Evolutionary conservation across 768 basidiomycete species (phyloP), one percentile per base, ranked within the genome.

Genomic region (Pleurotus giganteus): DNA sequence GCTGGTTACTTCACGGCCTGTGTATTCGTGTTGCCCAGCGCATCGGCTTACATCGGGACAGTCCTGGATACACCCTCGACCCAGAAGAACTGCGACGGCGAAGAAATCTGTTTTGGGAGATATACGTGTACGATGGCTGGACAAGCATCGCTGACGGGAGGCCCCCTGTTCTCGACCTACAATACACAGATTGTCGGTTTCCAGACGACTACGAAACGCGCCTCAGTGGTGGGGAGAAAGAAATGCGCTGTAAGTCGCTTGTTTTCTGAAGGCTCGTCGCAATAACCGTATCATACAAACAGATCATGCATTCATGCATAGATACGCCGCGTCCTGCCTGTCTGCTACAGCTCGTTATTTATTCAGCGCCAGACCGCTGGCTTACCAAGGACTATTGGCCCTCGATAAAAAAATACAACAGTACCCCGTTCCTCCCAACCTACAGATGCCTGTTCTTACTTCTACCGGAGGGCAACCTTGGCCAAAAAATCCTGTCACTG

Each of bases 41-140:
- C 50, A 80, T 81, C 52, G 58, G 78, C 23, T 52, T 58, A 82
- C 82, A 82, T 60, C 75, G 81, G 29, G 81, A 82, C 60, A 75
- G 75, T 55, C 72, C 73, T 15, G 69, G 69, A 1, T 80, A 78
- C 78, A 75, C 74, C 57, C 69, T 83, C 21, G 66, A 68, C 13
- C 57, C 66, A 4, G 74, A 73, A 17, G 81, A 82, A 55, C 60
- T 76, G 3, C 78, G 81, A 57, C 67, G 78, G 29, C 71, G 82
- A 47, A 62, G 69, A 36, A 69, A 67, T n/a, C 52, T 81, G 34
- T 83, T 82, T 62, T 83, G 81, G 81, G 81, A 82, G 54, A 63
- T 81, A 7, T 78, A 72, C 59, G 69, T 72, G 15, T 78, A 74
- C 68, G 79, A 82, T 60, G 66, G 72, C 6, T 82, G 80, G 77